Evolutionary conservation across 2,329 filamentous ascomycete species (phyloP).

Genomic region (Diaporthe amygdali): DNA sequence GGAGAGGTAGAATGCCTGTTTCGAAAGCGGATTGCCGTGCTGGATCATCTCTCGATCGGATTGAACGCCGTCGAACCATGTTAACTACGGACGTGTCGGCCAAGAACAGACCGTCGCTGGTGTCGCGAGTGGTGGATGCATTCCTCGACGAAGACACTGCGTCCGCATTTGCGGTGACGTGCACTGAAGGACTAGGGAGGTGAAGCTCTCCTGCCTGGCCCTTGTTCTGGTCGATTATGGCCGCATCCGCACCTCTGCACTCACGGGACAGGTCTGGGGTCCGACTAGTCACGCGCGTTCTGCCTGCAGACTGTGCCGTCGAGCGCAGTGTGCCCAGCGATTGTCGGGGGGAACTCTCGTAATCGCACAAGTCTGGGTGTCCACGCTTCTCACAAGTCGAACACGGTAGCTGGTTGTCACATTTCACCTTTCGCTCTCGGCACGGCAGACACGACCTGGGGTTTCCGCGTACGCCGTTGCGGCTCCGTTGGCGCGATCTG

Average conservation of each 20-base stretch:
- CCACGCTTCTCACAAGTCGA: background rate
- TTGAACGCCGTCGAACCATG: background rate
- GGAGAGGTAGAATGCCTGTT: background rate
- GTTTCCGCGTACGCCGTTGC: background rate
- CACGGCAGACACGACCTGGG: background rate
- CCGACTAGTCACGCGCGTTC: background rate
- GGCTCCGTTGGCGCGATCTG: background rate
- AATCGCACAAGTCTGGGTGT: constrained; percentile 2
- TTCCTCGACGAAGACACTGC: background rate
- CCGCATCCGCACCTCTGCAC: background rate
- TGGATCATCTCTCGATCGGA: background rate
- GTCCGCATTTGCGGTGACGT: background rate
- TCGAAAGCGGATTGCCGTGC: background rate
- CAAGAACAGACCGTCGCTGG: background rate
- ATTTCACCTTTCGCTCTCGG: background rate
- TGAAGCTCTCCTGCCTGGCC: background rate
- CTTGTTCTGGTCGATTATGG: background rate
- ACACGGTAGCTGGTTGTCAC: background rate
- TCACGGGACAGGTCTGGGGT: background rate
- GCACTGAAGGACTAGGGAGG: background rate
- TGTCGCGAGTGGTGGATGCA: background rate
- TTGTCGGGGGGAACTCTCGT: background rate
- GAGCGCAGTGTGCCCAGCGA: background rate
- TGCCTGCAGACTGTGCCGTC: background rate
- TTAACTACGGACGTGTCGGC: background rate